phyloP scores from a whole-genome alignment of 306 rosid genomes.

The Casuarina glauca region DNA sequence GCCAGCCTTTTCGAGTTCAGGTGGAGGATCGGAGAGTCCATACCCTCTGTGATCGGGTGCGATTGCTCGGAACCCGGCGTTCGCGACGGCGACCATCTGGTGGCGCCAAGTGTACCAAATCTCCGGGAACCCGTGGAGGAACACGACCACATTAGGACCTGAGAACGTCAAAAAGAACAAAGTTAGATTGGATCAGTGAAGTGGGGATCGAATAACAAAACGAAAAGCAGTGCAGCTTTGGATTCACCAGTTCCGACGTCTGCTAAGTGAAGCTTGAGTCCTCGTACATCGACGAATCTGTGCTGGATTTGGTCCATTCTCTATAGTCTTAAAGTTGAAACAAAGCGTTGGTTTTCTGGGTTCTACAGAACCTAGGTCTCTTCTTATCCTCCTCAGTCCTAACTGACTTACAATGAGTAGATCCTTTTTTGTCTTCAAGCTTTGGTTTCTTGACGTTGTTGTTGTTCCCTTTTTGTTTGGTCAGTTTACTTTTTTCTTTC shows the following conservation, averaged over 20 bases:
- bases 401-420: neutral
- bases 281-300: slow-evolving; percentile 49
- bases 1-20: slow-evolving; percentile 42
- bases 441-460: no score
- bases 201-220: neutral
- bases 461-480: no score
- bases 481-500: no score
- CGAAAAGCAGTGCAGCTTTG: neutral
- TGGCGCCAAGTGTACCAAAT: slow-evolving; percentile 96
- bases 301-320: slow-evolving; percentile 58
- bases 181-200: neutral
- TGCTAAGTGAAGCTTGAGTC: slow-evolving; percentile 63
- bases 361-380: neutral
- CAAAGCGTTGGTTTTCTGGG: neutral
- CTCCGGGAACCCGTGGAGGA: slow-evolving; percentile 83
- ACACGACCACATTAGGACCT: slow-evolving; percentile 65
- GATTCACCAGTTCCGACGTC: slow-evolving; percentile 62
- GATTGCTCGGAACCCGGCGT: slow-evolving; percentile 67
- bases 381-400: neutral
- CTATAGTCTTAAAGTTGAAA: neutral
- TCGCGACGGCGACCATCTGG: slow-evolving; percentile 71
- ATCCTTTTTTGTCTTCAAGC: no score
- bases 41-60: slow-evolving; percentile 71
- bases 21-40: slow-evolving; percentile 69
- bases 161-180: neutral